Evolutionary conservation across 768 basidiomycete species (phyloP), one percentile per base, ranked within the genome.

Genomic region (Agaricus subrufescens): DNA sequence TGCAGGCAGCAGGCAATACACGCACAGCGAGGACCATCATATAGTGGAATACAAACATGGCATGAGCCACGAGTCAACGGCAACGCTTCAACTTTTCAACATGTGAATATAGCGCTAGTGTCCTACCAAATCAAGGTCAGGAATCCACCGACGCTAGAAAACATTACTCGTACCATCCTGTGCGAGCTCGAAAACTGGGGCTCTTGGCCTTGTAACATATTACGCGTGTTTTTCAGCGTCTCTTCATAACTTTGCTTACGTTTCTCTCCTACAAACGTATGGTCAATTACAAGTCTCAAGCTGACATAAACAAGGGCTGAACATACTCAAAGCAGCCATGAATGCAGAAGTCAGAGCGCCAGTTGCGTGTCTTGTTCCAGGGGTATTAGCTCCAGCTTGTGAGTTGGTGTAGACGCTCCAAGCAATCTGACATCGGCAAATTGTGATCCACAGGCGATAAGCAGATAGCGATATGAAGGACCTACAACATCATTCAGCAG

Each of bases 401-500:
- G 82, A 76, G 65, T 91, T 89, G 59, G 86, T 87, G 68, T 88
- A 89, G 27, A 87, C 89, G 65, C 86, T 87, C 80, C 84, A 91
- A 15, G 85, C 86, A 19, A 91, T 87, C 89, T 91, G 52, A 15
- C 9, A 7, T 11, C 29, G 14, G 37, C 44, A 15, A 40, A 29
- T 42, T 14, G 43, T 25, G 15, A 4, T 27, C 14, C 12, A 27
- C 34, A 34, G 11, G 3, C 8, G 8, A 34, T 31, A 5, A 42
- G 42, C n/a, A 23, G 50, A 34, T 4, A 12, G 49, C 19, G 19
- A 19, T 50, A 37, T 4, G 40, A 30, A 30, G 26, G 14, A 78
- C 88, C 58, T 65, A 93, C 91, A 14, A 87, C 91, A 67, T 98
- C 96, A 19, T 98, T 97, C 67, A 98, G n/a, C n/a, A n/a, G n/a